Conservation (phyloP, 495 filamentous ascomycete genomes). For the Penicillium salamii region DNA sequence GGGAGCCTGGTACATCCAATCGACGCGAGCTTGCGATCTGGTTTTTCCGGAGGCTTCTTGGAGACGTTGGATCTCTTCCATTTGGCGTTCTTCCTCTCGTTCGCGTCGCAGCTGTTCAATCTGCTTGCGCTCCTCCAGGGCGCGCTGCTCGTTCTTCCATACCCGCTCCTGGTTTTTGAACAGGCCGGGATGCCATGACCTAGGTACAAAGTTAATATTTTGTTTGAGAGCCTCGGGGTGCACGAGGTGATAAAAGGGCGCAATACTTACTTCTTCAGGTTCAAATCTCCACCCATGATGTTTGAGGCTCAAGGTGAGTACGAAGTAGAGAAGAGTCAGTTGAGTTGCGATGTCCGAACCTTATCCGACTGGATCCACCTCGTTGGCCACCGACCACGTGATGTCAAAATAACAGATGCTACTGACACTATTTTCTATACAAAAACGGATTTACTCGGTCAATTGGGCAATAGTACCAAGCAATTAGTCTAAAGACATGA, state of each 20-base stretch:
- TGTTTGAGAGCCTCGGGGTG: not conserved
- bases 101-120: conserved; percentile 86
- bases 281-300: conserved; percentile 84
- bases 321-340: not conserved
- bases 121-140: conserved; percentile 91
- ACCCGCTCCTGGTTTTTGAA: conserved; percentile 81
- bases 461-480: not conserved
- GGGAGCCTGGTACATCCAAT: conserved; percentile 97
- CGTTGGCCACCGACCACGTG: conserved; percentile 5
- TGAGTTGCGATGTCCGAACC: not conserved
- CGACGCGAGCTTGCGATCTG: conserved; percentile 72
- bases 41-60: conserved; percentile 86
- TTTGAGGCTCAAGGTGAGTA: not conserved
- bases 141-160: conserved; percentile 84
- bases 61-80: conserved; percentile 86
- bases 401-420: no score
- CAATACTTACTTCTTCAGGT: conserved; percentile 74
- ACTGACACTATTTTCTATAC: no score
- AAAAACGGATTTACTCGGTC: no score
- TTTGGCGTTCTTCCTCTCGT: conserved; percentile 86
- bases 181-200: conserved; percentile 84
- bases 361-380: not conserved
- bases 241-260: not conserved
- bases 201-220: conserved; percentile 17
- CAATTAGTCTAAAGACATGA: not conserved